phyloP scores from a whole-genome alignment of 352 stramenopile genomes.

The Phytophthora ramorum region DNA sequence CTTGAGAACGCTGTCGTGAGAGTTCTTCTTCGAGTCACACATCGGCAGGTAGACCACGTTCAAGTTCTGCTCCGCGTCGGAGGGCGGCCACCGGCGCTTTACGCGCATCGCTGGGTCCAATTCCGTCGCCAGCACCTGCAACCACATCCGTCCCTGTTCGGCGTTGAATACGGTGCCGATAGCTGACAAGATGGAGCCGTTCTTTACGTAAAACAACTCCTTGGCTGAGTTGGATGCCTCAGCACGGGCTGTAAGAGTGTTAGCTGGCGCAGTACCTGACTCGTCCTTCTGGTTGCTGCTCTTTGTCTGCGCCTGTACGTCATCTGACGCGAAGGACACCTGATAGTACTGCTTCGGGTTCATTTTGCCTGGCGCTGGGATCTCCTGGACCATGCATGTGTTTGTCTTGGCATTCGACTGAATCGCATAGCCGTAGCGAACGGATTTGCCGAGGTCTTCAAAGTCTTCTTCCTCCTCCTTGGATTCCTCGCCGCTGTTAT shows the following conservation, averaged over 20 bases:
- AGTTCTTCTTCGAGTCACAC: conserved; percentile 37
- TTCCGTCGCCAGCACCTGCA: conserved; percentile 65
- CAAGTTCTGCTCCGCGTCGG: conserved; percentile 50
- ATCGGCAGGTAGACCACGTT: conserved; percentile 70
- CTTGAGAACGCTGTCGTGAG: conserved; percentile 47
- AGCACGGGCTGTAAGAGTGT: conserved; percentile 38
- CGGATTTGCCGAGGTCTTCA: conserved; percentile 21
- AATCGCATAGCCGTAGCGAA: conserved; percentile 71
- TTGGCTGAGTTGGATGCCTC: conserved; percentile 51
- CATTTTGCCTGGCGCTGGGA: conserved; percentile 63
- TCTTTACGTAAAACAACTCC: conserved; percentile 61
- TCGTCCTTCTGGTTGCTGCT: conserved; percentile 33
- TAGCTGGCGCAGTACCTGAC: conserved; percentile 5
- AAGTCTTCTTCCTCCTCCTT: conserved; percentile 45
- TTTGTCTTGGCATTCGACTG: conserved; percentile 84
- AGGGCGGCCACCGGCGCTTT: conserved; percentile 38
- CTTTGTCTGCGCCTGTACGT: conserved; percentile 6
- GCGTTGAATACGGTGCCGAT: conserved; percentile 64
- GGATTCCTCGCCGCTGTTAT: conserved; percentile 48
- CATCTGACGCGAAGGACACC: conserved; percentile 30
- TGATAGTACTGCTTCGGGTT: conserved; percentile 66
- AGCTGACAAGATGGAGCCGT: conserved; percentile 54
- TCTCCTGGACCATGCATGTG: conserved; percentile 78
- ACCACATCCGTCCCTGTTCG: conserved; percentile 60
- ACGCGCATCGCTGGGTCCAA: conserved; percentile 57